These are phyloP conservation scores for Penicillium atrosanguineum DNA, from an alignment of 495 filamentous ascomycete species.

Conservation along the genomic window DNA sequence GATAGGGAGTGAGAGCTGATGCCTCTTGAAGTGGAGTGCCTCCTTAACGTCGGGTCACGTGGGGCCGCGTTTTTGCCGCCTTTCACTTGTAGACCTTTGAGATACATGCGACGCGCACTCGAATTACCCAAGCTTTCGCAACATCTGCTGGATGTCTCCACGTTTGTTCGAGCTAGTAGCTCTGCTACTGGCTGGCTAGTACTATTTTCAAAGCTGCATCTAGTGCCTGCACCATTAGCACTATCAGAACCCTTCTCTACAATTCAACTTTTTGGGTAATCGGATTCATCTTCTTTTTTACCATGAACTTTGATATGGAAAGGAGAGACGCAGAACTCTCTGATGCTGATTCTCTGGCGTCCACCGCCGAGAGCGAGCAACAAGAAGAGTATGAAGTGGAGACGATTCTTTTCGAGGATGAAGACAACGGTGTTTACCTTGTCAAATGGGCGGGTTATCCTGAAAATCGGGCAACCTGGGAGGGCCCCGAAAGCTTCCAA, in stretches of 20 bases:
- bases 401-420: constrained; percentile 36
- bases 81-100: background rate
- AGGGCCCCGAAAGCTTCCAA: constrained; percentile 52
- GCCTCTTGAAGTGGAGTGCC: constrained; percentile 26
- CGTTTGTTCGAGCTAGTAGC: background rate
- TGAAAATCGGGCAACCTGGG: constrained; percentile 60
- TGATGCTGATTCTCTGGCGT: constrained; percentile 62
- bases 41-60: constrained; percentile 32
- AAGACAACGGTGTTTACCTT: constrained; percentile 46
- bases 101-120: background rate
- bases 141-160: background rate
- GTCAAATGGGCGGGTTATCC: constrained; percentile 68
- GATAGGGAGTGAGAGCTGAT: constrained; percentile 34
- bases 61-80: constrained; percentile 12
- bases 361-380: constrained; percentile 47
- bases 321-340: constrained; percentile 29
- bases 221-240: background rate
- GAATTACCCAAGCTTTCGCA: background rate
- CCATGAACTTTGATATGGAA: constrained; percentile 7
- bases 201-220: background rate
- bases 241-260: background rate
- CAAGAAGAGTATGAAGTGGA: constrained; percentile 44
- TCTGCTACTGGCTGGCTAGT: background rate
- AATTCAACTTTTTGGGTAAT: background rate
- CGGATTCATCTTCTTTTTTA: background rate